Evolutionary conservation across 2,329 filamentous ascomycete genomes (phyloP), one percentile per base, ranked within the genome.

Genomic region (Penicillium sp.): DNA sequence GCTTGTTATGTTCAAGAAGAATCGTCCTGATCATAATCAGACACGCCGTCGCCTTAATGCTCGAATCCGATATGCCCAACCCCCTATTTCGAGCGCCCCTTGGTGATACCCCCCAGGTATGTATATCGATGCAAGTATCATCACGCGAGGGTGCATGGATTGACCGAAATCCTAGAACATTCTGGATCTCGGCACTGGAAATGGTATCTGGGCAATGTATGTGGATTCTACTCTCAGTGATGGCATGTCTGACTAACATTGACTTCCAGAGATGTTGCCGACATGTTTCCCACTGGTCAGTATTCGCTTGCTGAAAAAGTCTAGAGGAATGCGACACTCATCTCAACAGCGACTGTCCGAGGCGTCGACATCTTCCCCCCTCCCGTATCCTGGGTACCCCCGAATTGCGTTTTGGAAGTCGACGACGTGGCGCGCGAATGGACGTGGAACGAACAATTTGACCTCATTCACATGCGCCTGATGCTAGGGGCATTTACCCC

Each of bases 401-500:
- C 56, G 5, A 59, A 59, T 36, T 56, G 50, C 23, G 35, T 50
- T n/a, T 47, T 59, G 12, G 55, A 57, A 25, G 50, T 59, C 14
- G 50, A 57, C 16, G 50, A 59, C 44, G 36, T 45, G 8, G 45
- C 54, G 6, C 40, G 48, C 30, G 37, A 41, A 8, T 58, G 55
- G 55, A 55, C 47, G 9, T 54, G 46, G 44, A 35, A 38, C 5
- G 35, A 47, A 15, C 34, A 39, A 6, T 57, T 58, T 31, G 52
- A 56, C 31, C 40, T 56, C 0, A 51, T 58, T 12, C 55, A 58
- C 31, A 43, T 50, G 37, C 54, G 54, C 2, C 43, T 45, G 5
- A 45, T 56, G 37, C 40, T 42, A 18, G 37, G 30, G 14, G 44
- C 37, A 16, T 50, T 47, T 20, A 35, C 41, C 12, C 35, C 39